Percentiles rank a stretch among this genome's conserved stretches.
phyloP scores from a whole-genome alignment of 306 rosid genomes.

The Casuarina glauca region DNA sequence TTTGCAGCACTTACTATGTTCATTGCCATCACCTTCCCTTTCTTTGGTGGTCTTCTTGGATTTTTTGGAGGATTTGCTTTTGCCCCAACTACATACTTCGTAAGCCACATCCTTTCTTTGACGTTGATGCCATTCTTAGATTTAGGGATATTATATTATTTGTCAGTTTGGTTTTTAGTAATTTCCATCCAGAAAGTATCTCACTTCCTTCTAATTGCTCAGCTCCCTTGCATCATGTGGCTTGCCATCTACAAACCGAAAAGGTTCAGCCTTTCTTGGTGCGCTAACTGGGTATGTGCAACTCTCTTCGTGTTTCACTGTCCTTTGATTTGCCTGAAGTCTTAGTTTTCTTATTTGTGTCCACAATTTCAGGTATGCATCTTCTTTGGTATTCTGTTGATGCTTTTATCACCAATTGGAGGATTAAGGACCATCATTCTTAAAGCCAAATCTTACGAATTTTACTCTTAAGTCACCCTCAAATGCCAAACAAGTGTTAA shows the following conservation, averaged over 20 bases:
- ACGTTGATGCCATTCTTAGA: not conserved
- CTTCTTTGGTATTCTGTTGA: conserved; percentile 54
- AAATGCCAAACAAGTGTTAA: not conserved
- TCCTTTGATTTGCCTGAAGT: not conserved
- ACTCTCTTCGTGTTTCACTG: not conserved
- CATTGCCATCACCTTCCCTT: conserved; percentile 69
- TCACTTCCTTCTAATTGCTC: conserved; percentile 17
- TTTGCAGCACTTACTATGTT: conserved; percentile 77
- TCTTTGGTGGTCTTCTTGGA: conserved; percentile 67
- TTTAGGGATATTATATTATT: not conserved
- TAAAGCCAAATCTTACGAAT: conserved; percentile 50
- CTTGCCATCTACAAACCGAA: conserved; percentile 74
- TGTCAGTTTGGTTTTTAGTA: not conserved
- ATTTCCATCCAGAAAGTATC: not conserved
- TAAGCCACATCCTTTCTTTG: conserved; percentile 37
- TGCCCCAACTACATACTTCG: conserved; percentile 85
- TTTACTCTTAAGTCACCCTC: conserved; percentile 50
- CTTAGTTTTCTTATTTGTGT: conserved; percentile 9
- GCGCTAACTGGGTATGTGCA: conserved; percentile 63
- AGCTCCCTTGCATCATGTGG: conserved; percentile 95
- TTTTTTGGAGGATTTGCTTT: conserved; percentile 91
- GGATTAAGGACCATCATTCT: conserved; percentile 72
- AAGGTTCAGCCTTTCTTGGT: conserved; percentile 73
- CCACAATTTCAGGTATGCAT: conserved; percentile 67
- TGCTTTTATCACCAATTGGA: conserved; percentile 72